Percentiles rank a stretch among this genome's conserved stretches.
phyloP scores from a whole-genome alignment of 129 eudicot genomes.

The Lactuca sativa region DNA sequence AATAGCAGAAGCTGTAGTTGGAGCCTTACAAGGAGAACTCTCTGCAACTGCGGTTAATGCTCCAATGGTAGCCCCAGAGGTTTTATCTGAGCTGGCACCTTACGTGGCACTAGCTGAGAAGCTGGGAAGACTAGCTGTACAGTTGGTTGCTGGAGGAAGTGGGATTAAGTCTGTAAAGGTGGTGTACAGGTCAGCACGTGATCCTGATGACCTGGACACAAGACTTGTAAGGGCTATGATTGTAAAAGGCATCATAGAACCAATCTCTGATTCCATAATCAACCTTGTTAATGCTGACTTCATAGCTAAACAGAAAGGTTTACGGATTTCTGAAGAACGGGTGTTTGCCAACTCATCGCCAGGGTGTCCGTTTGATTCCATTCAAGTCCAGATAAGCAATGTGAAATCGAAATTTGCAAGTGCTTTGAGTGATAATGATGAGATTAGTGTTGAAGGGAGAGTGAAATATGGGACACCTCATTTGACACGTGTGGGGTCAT shows the following conservation, averaged over 20 bases:
- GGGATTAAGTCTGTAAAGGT: slow-evolving; percentile 67
- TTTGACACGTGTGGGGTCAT: slow-evolving; percentile 66
- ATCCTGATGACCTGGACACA: slow-evolving; percentile 77
- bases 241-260: slow-evolving; percentile 73
- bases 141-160: slow-evolving; percentile 75
- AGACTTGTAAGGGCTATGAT: slow-evolving; percentile 80
- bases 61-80: slow-evolving; percentile 81
- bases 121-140: slow-evolving; percentile 76
- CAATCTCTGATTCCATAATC: slow-evolving; percentile 58
- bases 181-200: slow-evolving; percentile 55
- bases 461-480: slow-evolving; percentile 71
- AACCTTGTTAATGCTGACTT: slow-evolving; percentile 85
- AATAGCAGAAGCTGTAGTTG: slow-evolving; percentile 76
- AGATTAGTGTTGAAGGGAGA: slow-evolving; percentile 60
- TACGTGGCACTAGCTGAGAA: slow-evolving; percentile 73
- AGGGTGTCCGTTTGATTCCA: slow-evolving; percentile 54
- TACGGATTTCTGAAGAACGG: slow-evolving; percentile 65
- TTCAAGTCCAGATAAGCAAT: slow-evolving; percentile 54
- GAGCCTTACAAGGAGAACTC: slow-evolving; percentile 68
- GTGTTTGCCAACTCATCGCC: slow-evolving; percentile 44
- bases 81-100: slow-evolving; percentile 78
- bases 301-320: slow-evolving; percentile 72
- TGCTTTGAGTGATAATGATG: slow-evolving; percentile 54
- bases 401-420: slow-evolving; percentile 65
- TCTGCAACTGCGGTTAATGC: slow-evolving; percentile 86